These are phyloP conservation scores for Dorcoceras hygrometricum DNA, from an alignment of 257 asterid species.

Conservation along the genomic window DNA sequence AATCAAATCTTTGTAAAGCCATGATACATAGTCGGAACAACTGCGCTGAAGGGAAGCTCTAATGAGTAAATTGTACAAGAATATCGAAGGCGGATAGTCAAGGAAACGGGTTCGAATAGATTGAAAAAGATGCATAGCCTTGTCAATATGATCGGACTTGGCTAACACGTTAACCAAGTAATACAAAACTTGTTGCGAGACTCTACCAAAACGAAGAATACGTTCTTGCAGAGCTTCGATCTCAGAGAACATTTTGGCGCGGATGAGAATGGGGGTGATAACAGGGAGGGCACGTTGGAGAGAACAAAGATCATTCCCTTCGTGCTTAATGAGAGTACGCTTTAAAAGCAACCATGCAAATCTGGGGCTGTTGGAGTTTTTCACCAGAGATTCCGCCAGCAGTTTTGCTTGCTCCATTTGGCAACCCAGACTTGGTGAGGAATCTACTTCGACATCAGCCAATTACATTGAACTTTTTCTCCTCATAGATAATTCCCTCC, in stretches of 20 bases:
- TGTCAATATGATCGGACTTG: constrained; percentile 37
- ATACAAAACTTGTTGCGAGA: constrained; percentile 32
- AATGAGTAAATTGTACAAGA: constrained; percentile 65
- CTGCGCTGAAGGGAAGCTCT: constrained; percentile 33
- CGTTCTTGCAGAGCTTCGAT: constrained; percentile 54
- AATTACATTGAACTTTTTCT: neutral
- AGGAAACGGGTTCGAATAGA: constrained; percentile 48
- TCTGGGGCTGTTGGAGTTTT: constrained; percentile 50
- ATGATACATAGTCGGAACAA: constrained; percentile 35
- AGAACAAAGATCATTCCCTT: constrained; percentile 18
- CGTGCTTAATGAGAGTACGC: constrained; percentile 34
- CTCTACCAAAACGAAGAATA: constrained; percentile 36
- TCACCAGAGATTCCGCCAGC: constrained; percentile 49
- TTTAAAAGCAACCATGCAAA: constrained; percentile 83
- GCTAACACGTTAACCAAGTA: constrained; percentile 51
- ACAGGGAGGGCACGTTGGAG: constrained; percentile 37
- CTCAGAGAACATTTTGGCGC: constrained; percentile 61
- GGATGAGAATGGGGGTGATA: constrained; percentile 60
- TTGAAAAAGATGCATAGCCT: constrained; percentile 64
- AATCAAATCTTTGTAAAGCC: constrained; percentile 67
- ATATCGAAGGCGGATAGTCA: constrained; percentile 42
- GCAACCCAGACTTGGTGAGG: neutral
- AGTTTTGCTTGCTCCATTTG: constrained; percentile 38
- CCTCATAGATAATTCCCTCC: neutral
- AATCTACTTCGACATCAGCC: neutral